phyloP scores from a whole-genome alignment of 2,329 filamentous ascomycete species.

The Apiospora aurea region DNA sequence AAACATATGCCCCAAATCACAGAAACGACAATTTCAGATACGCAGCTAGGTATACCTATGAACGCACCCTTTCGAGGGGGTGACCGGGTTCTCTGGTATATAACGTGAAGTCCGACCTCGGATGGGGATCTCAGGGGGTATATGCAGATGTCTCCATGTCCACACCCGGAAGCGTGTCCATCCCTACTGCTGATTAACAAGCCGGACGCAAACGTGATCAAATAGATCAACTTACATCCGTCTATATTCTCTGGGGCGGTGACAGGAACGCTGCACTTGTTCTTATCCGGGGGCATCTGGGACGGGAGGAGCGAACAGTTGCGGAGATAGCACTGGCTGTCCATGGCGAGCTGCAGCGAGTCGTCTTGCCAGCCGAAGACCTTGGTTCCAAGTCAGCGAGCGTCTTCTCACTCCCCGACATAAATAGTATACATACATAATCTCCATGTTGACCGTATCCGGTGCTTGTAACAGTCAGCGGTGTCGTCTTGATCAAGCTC shows the following conservation, averaged over 20 bases:
- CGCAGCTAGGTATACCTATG: too few species aligned
- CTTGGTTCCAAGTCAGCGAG: background rate
- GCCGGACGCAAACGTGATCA: accelerated
- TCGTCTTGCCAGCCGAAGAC: conserved; percentile 27
- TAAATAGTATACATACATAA: background rate
- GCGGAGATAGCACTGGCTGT: conserved; percentile 43
- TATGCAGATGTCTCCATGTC: background rate
- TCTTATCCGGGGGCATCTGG: conserved; percentile 39
- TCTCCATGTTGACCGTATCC: conserved; percentile 28
- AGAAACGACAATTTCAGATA: too few species aligned
- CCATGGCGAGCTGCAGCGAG: conserved; percentile 27
- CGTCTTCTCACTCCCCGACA: too few species aligned
- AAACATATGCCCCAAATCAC: too few species aligned
- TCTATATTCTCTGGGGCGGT: conserved; percentile 36
- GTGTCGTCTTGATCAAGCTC: background rate
- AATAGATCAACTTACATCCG: conserved; percentile 18
- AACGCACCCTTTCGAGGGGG: too few species aligned
- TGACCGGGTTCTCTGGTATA: too few species aligned
- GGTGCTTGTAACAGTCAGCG: conserved; percentile 16
- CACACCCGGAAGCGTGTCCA: background rate
- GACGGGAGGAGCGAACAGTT: conserved; percentile 39
- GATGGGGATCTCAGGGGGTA: too few species aligned
- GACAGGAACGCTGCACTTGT: conserved; percentile 39
- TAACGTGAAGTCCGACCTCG: too few species aligned
- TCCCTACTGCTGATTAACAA: background rate